phyloP scores from a whole-genome alignment of 2,329 filamentous ascomycete genomes.

The Chrysoporthe cubensis region DNA sequence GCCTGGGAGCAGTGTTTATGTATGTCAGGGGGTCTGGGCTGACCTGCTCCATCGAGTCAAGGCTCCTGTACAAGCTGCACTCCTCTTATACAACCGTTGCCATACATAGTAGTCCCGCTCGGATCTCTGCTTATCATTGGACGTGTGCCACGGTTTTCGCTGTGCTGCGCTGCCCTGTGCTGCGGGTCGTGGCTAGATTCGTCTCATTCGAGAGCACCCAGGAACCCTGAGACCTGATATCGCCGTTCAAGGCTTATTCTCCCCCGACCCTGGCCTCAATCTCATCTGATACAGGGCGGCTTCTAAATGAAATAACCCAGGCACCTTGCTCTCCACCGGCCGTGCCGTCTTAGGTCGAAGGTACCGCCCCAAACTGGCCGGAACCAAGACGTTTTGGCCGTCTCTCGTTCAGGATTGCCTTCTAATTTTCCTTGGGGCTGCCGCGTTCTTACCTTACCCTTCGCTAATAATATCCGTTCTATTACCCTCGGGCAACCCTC shows the following conservation, averaged over 20 bases:
- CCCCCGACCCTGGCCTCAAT: constrained; percentile 43
- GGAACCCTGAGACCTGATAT: constrained; percentile 26
- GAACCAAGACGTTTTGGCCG: constrained; percentile 35
- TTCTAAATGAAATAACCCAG: constrained; percentile 50
- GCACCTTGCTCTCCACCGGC: constrained; percentile 48
- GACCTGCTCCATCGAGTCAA: constrained; percentile 28
- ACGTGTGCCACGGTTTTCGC: not conserved
- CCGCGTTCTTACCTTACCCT: constrained; percentile 31
- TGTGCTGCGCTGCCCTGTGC: constrained; percentile 14
- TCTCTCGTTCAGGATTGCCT: constrained; percentile 33
- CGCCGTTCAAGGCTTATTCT: constrained; percentile 34
- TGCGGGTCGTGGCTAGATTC: constrained; percentile 25
- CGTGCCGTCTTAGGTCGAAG: constrained; percentile 44
- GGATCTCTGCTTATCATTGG: constrained; percentile 6
- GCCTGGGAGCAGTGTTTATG: constrained; percentile 1
- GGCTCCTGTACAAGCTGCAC: constrained; percentile 25
- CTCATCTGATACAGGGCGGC: constrained; percentile 50
- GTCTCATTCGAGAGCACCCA: constrained; percentile 21
- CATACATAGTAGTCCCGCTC: constrained; percentile 3
- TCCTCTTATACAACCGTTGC: constrained; percentile 18
- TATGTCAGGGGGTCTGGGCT: constrained; percentile 14
- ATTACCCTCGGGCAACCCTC: constrained; percentile 22
- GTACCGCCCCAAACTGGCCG: constrained; percentile 45
- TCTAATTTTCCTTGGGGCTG: constrained; percentile 35
- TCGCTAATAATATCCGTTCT: constrained; percentile 28